Evolutionary conservation across 768 basidiomycete genomes (phyloP).

Genomic region (Mycena pura): DNA sequence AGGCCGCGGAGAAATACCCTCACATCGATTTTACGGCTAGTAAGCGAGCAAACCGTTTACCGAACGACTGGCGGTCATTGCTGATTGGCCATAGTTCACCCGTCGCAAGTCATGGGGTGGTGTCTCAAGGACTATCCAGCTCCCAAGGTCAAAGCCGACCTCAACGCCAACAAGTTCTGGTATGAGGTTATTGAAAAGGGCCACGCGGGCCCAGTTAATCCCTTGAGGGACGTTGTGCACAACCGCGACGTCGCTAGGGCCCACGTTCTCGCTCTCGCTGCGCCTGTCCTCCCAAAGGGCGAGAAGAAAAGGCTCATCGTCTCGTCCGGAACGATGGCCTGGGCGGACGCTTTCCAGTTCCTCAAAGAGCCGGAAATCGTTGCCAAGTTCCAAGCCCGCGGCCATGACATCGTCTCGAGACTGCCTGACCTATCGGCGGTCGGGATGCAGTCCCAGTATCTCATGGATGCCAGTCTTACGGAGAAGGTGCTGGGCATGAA

Average conservation of each 20-base stretch:
- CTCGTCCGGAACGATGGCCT: not conserved
- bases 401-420: not conserved
- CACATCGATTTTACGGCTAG: slow-evolving; percentile 25
- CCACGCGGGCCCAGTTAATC: not conserved
- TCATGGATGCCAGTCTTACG: slow-evolving; percentile 1
- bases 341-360: slow-evolving; percentile 12
- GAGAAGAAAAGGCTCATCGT: slow-evolving; percentile 17
- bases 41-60: not conserved
- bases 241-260: slow-evolving; percentile 5
- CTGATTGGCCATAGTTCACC: not conserved
- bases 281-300: not conserved
- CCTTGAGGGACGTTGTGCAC: not conserved
- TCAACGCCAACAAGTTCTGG: slow-evolving; percentile 11
- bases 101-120: slow-evolving; percentile 5
- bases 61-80: not conserved
- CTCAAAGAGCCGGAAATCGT: not conserved
- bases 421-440: not conserved
- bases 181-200: not conserved
- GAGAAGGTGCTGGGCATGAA: slow-evolving; percentile 4
- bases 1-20: slow-evolving; percentile 21
- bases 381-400: not conserved
- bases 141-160: not conserved
- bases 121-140: not conserved
- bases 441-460: not conserved
- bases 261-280: slow-evolving; percentile 9